Evolutionary conservation across 768 basidiomycete genomes (phyloP), one percentile per base, ranked within the genome.

Genomic region (Trametes cingulata): DNA sequence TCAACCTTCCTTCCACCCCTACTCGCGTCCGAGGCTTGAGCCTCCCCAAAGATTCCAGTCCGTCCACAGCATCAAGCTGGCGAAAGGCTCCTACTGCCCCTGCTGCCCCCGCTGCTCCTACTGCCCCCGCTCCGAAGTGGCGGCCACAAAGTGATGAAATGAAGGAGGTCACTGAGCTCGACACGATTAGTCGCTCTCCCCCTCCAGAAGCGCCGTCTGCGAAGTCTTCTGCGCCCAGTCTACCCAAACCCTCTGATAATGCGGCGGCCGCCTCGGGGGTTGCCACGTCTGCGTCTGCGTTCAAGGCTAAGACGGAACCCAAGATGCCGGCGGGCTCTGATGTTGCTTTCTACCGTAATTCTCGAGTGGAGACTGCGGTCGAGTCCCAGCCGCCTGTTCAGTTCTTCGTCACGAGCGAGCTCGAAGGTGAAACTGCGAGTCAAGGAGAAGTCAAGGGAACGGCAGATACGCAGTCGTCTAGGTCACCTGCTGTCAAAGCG

Each of bases 341-440:
- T 41, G 86, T 91, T 54, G 89, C 85, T 36, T 89, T 90, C 73
- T 86, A 86, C 71, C 86, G 88, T 39, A 82, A 85, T 68, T 83
- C 83, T 7, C 78, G 80, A 33, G 78, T 84, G 37, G 82, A 85
- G 56, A 71, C 73, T 15, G 77, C 80, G 33, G 77, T 76, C 57
- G 81, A 84, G 65, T 65, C 78, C 4, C 81, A 78, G 55, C 69
- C 78, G 15, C 63, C 77, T 10, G 88, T 92, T 58, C 85, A 82
- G 62, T 94, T 94, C 75, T 90, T 86, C 47, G 88, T 93, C 45
- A 82, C 77, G 56, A 93, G 91, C 67, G 92, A 93, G 72, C 69
- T 93, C 53, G 90, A 91, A 41, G 68, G 65, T 14, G 62, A 58
- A 20, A 42, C 41, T 45, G 50, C 17, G 14, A 37, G 24, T 7